phyloP scores from a whole-genome alignment of 306 rosid species.

The Prosopis cineraria region DNA sequence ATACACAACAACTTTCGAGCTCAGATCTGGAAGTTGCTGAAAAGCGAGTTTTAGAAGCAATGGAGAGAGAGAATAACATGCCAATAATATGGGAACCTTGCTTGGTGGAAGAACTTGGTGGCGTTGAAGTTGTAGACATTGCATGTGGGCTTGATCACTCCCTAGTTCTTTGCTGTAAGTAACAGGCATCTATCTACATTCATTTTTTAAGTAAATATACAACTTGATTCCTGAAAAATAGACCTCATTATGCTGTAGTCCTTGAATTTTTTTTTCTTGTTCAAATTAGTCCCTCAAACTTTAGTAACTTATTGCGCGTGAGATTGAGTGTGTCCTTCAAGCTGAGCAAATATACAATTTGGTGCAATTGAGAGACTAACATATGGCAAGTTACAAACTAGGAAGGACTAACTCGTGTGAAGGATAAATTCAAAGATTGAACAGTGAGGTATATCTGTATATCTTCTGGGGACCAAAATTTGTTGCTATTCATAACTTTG shows the following conservation, averaged over 20 bases:
- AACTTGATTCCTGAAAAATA: background rate
- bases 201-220: background rate
- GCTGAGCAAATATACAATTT: background rate
- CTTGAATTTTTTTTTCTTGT: background rate
- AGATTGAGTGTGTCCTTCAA: background rate
- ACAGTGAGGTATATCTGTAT: background rate
- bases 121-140: slow-evolving; percentile 70
- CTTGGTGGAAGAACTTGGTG: slow-evolving; percentile 59
- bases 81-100: slow-evolving; percentile 86
- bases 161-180: slow-evolving; percentile 75
- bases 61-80: slow-evolving; percentile 74
- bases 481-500: background rate
- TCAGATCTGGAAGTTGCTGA: slow-evolving; percentile 64
- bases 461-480: background rate
- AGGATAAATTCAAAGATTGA: background rate
- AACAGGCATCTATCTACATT: slow-evolving; percentile 19
- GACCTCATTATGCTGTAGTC: background rate
- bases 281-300: background rate
- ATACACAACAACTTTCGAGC: slow-evolving; percentile 33
- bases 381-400: background rate
- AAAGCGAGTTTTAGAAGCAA: slow-evolving; percentile 67
- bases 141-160: slow-evolving; percentile 97
- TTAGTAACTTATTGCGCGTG: background rate
- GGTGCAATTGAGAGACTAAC: background rate
- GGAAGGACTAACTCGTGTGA: background rate